Base-by-base conservation (phyloP, 2,329 filamentous ascomycete species). In the Cryphonectria radicalis region DNA sequence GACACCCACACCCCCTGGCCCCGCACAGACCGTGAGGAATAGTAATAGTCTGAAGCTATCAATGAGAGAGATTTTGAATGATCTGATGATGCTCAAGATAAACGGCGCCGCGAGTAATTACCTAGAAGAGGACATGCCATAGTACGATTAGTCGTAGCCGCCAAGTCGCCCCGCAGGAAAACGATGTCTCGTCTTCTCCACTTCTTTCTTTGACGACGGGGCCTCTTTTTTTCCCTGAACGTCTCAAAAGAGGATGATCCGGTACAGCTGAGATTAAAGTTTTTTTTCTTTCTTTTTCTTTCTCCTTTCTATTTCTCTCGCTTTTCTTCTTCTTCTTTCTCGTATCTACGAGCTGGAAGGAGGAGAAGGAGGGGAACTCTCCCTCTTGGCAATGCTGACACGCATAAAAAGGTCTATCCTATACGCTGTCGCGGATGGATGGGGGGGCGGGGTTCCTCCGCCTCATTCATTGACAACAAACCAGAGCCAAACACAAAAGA, bases 301-400 rank as follows among this genome's bases (percentile, higher is more conserved):
- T 50, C 17, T n/a, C n/a, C 46, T n/a, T n/a, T 22, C 37, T 37
- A 4, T 11, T n/a, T 22, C 37, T 37, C 5, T 11, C 55, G 6
- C 55, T 25, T 57, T 5, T 50, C 46, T 22, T 4, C 6, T 10
- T 1, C 1, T 11, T 11, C 37, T 40, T 19, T 37, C 59, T 62
- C 59, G 59, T 62, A 62, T 37, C 32, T 37, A 40, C 35, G 55
- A 59, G 55, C 25, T 32, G 25, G 37, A 40, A 7, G 37, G 37
- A 11, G 3, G 37, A 32, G 50, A 6, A 8, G 19, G 2, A 22
- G 46, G 22, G 46, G 7, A 3, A n/a, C 7, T 8, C 7, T 50
- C 22, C n/a, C 55, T 19, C 55, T 59, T 59, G 55, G 55, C 55
- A 32, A 32, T 59, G 55, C 55, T 59, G 55, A 59, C 55, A 59